Conservation (phyloP, 2,329 filamentous ascomycete species). For the Pleomassaria siparia region DNA sequence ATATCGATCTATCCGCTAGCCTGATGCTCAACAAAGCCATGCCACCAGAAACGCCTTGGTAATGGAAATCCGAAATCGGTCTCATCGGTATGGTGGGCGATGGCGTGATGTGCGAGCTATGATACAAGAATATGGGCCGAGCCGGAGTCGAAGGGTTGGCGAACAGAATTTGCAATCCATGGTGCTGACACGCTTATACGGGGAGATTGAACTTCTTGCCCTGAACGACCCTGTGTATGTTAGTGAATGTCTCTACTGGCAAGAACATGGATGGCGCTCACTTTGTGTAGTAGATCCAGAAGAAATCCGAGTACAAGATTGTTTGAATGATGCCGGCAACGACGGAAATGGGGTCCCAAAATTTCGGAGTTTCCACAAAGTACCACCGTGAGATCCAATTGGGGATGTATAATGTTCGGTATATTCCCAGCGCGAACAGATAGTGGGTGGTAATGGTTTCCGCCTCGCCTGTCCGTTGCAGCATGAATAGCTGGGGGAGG, state of each 20-base stretch:
- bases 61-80: too few species aligned
- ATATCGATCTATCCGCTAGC: conserved; percentile 1
- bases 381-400: conserved; percentile 93
- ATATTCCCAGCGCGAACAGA: conserved; percentile 87
- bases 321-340: conserved; percentile 91
- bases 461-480: conserved; percentile 94
- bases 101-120: conserved; percentile 1
- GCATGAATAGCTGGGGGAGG: conserved; percentile 95
- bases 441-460: conserved; percentile 99
- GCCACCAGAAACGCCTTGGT: conserved; percentile 1
- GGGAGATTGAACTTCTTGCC: conserved; percentile 58
- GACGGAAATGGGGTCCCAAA: conserved; percentile 85
- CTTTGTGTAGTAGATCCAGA: conserved; percentile 99
- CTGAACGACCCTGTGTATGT: conserved; percentile 49
- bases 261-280: conserved; percentile 43
- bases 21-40: not conserved
- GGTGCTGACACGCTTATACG: conserved; percentile 40
- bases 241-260: conserved; percentile 8
- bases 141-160: not conserved
- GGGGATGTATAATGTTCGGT: conserved; percentile 93
- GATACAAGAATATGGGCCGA: conserved; percentile 7
- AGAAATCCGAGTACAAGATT: conserved; percentile 96
- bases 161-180: not conserved
- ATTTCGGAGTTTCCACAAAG: conserved; percentile 65
- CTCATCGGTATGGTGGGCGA: not conserved